Percentiles rank a stretch among this genome's conserved stretches.
These are phyloP conservation scores for Balansia obtecta DNA, from an alignment of 2,329 filamentous ascomycete genomes.

Conservation along the genomic window DNA sequence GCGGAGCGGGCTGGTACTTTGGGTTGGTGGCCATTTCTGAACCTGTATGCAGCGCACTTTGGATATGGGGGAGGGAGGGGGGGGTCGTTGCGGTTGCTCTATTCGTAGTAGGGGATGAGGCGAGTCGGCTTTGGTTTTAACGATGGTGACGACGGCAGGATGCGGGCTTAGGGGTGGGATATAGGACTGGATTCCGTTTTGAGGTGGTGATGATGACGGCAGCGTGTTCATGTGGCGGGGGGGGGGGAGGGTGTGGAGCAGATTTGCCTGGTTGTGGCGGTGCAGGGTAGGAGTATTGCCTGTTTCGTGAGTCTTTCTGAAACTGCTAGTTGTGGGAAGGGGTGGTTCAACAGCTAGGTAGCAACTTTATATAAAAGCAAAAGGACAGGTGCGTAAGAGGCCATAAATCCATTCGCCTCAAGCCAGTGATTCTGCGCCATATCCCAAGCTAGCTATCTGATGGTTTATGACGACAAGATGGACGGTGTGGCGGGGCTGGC, in stretches of 20 bases:
- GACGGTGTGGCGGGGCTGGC: too few relatives aligned
- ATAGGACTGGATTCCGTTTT: background rate
- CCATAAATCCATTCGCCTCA: too few relatives aligned
- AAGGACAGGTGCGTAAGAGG: too few relatives aligned
- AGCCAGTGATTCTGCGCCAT: too few relatives aligned
- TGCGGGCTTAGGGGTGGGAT: background rate
- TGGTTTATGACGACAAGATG: too few relatives aligned
- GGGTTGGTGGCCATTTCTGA: slow-evolving; percentile 56
- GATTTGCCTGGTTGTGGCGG: background rate
- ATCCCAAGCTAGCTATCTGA: too few relatives aligned
- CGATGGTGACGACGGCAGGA: background rate
- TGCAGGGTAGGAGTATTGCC: background rate
- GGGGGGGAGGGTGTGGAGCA: background rate
- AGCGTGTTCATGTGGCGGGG: background rate
- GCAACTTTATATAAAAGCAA: too few relatives aligned
- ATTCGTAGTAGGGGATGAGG: background rate
- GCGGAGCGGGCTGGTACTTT: slow-evolving; percentile 73
- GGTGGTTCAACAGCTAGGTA: too few relatives aligned
- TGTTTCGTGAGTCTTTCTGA: too few relatives aligned
- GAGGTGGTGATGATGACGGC: slow-evolving; percentile 1
- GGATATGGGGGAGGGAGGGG: background rate
- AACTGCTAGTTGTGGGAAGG: too few relatives aligned
- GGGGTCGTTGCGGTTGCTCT: background rate
- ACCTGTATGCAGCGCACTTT: background rate
- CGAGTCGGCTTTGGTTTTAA: background rate